phyloP scores from a whole-genome alignment of 352 stramenopile species.

The Phytophthora quininea region DNA sequence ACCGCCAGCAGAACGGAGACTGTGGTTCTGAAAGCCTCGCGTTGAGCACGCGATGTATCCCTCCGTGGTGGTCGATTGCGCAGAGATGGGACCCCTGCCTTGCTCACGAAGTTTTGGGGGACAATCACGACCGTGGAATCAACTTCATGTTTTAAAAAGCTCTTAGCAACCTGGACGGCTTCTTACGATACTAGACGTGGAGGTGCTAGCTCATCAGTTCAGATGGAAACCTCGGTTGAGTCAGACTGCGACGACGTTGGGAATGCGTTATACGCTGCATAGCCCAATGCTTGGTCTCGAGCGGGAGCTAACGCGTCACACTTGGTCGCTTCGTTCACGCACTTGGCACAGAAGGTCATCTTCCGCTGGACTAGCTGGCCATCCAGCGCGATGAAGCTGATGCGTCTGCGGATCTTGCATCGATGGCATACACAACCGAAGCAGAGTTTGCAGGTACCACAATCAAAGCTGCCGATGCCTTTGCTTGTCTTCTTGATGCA shows the following conservation, averaged over 20 bases:
- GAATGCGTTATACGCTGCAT: slow-evolving; percentile 27
- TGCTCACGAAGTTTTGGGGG: no score
- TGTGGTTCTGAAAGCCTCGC: neutral
- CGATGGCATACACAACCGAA: slow-evolving; percentile 32
- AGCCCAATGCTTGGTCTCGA: slow-evolving; percentile 25
- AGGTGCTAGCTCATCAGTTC: neutral
- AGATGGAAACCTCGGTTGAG: slow-evolving; percentile 1
- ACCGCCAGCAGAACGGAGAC: neutral
- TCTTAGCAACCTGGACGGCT: no score
- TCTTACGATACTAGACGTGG: no score
- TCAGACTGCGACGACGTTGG: slow-evolving; percentile 22
- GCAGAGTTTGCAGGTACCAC: slow-evolving; percentile 34
- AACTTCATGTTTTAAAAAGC: no score
- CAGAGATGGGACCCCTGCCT: neutral
- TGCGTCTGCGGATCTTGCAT: slow-evolving; percentile 36
- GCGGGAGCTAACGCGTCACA: slow-evolving; percentile 24
- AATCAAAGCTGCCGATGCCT: slow-evolving; percentile 22
- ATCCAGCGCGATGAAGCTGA: slow-evolving; percentile 40
- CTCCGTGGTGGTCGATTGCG: neutral
- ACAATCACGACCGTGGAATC: no score
- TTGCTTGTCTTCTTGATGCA: slow-evolving; percentile 30
- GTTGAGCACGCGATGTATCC: neutral
- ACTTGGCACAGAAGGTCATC: slow-evolving; percentile 41
- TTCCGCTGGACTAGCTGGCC: slow-evolving; percentile 36
- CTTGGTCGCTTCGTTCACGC: slow-evolving; percentile 29